Evolutionary conservation across 495 filamentous ascomycete genomes (phyloP), one percentile per base, ranked within the genome.

Genomic region (Lasiosphaeria ovina): DNA sequence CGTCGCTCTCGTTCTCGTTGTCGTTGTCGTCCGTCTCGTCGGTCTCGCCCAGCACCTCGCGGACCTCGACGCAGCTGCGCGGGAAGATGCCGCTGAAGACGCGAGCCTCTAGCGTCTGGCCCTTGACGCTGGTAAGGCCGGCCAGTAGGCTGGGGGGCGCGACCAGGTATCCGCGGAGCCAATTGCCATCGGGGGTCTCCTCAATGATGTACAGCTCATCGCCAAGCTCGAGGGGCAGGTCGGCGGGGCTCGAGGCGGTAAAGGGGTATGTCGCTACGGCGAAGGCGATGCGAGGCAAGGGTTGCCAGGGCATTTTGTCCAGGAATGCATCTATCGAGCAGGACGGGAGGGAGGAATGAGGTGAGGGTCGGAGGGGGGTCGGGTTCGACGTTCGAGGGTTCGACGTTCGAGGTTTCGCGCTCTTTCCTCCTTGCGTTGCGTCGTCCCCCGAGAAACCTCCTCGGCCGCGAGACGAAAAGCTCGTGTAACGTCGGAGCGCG

Each of bases 201-300:
- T 98, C 94, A 69, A 98, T 97, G 58, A 98, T 96, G 75, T 98
- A 98, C 55, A 98, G 80, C 74, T 98, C 94, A 81, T 98, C 94
- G 69, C 94, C 94, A 34, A 98, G 87, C 74, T 98, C 92, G 67
- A 98, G 85, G 12, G 94, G 93, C n/a, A 98, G 86, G 74, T 98
- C 94, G 66, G 90, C 90, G 35, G 93, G 86, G 59, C 85, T 88
- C 36, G 89, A 87, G 51, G 94, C 89, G 59, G 87, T 83, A 76
- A 98, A 98, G 35, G 94, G 94, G 71, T 92, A 93, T 62, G 87
- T 90, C 72, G 93, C 93, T 72, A 98, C 89, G 62, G 93, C 95
- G 77, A 97, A 98, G 66, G 92, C 94, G 79, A 98, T 97, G 66
- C 91, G 92, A 75, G 93, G 92, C 73, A 98, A 84, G 61, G 94